Percentiles rank a stretch among this genome's conserved stretches.
These are phyloP conservation scores for Cordyceps militaris DNA, from an alignment of 2,329 filamentous ascomycete genomes.

Conservation along the genomic window DNA sequence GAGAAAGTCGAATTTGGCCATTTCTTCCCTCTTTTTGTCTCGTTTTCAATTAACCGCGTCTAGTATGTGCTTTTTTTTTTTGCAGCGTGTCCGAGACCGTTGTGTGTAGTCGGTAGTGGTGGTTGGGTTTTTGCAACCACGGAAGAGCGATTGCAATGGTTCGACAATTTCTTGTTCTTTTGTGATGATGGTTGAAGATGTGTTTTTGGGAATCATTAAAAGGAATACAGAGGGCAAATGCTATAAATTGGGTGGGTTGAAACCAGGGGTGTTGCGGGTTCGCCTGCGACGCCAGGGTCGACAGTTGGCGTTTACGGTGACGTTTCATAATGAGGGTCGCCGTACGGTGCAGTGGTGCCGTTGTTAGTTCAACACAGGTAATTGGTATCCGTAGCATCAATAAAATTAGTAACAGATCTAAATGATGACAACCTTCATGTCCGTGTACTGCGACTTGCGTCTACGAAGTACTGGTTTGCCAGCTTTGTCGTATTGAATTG, in stretches of 20 bases:
- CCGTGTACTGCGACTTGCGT: too few relatives aligned
- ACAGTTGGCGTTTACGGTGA: constrained; percentile 1
- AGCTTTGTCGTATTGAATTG: too few relatives aligned
- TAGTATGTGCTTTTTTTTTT: not conserved
- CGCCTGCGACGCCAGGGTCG: constrained; percentile 9
- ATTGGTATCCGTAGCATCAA: too few relatives aligned
- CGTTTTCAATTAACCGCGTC: not conserved
- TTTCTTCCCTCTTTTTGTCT: constrained; percentile 19
- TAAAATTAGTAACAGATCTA: too few relatives aligned
- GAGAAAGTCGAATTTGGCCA: constrained; percentile 53
- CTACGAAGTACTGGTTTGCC: too few relatives aligned
- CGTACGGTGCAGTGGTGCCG: not conserved
- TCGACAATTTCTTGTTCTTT: too few relatives aligned
- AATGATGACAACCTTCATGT: not conserved
- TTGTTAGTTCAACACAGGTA: too few relatives aligned
- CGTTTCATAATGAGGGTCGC: constrained; percentile 1
- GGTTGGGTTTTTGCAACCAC: too few relatives aligned
- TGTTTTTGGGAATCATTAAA: not conserved
- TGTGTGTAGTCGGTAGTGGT: too few relatives aligned
- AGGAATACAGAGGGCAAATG: not conserved
- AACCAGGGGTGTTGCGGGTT: constrained; percentile 15
- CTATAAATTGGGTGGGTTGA: constrained; percentile 14
- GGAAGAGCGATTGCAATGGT: too few relatives aligned
- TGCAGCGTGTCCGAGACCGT: too few relatives aligned
- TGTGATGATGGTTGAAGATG: not conserved